phyloP scores from a whole-genome alignment of 2,329 filamentous ascomycete species.

The Pezizomycotina sp. region DNA sequence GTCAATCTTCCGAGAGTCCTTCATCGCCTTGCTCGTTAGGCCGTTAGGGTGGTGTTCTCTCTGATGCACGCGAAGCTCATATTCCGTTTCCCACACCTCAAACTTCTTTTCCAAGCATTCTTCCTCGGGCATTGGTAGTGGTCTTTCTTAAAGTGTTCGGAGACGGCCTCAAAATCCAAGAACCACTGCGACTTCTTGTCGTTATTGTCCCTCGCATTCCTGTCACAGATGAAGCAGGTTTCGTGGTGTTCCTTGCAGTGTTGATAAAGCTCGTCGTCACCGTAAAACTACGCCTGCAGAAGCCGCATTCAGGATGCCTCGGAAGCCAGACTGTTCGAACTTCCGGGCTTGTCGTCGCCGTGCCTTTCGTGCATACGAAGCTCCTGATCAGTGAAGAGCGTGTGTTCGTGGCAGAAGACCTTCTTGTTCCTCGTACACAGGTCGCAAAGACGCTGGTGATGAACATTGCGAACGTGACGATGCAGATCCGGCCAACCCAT shows the following conservation, averaged over 20 bases:
- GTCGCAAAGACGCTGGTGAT: conserved; percentile 47
- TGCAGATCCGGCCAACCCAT: conserved; percentile 64
- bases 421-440: conserved; percentile 90
- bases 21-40: conserved; percentile 63
- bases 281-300: conserved; percentile 90
- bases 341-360: conserved; percentile 80
- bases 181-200: conserved; percentile 72
- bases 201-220: conserved; percentile 37
- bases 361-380: conserved; percentile 74
- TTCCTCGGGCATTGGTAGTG: conserved; percentile 72
- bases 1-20: conserved; percentile 72
- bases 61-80: conserved; percentile 90
- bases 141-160: conserved; percentile 70
- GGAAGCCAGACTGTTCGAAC: conserved; percentile 85
- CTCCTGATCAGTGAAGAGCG: conserved; percentile 67
- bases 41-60: conserved; percentile 64
- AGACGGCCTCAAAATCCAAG: conserved; percentile 69
- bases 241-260: conserved; percentile 93
- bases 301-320: conserved; percentile 89
- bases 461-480: conserved; percentile 62
- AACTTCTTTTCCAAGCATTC: conserved; percentile 96
- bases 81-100: conserved; percentile 83
- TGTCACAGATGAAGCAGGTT: conserved; percentile 84
- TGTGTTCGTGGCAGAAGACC: conserved; percentile 95
- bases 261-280: conserved; percentile 82